phyloP scores from a whole-genome alignment of 768 basidiomycete genomes.

The Rhodotorula graminis region DNA sequence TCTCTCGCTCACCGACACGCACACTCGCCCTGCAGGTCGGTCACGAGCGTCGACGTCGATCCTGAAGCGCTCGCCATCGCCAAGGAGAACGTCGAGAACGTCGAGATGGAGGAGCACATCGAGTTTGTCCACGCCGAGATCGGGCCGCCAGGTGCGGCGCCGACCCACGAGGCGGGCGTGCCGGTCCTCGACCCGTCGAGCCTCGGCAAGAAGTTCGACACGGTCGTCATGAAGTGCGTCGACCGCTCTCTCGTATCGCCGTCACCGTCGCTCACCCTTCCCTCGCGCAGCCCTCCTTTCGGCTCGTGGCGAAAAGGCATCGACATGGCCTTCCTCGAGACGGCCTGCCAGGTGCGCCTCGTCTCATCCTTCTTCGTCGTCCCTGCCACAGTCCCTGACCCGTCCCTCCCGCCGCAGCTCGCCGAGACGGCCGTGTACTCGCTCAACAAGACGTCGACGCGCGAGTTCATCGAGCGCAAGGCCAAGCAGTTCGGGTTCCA shows the following conservation, averaged over 20 bases:
- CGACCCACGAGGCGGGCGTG: not conserved
- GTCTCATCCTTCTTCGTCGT: not conserved
- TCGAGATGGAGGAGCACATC: slow-evolving; percentile 42
- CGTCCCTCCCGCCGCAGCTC: slow-evolving; percentile 12
- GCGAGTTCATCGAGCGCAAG: slow-evolving; percentile 35
- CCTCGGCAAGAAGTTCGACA: slow-evolving; percentile 11
- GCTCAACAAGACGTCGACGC: slow-evolving; percentile 39
- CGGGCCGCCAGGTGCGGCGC: not conserved
- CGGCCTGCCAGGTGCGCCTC: slow-evolving; percentile 35
- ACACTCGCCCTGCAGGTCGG: slow-evolving; percentile 21
- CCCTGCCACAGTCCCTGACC: no score
- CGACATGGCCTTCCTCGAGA: slow-evolving; percentile 43
- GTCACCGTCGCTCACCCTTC: not conserved
- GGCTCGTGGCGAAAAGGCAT: slow-evolving; percentile 42
- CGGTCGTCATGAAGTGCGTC: slow-evolving; percentile 38
- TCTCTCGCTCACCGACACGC: no score
- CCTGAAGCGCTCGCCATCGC: slow-evolving; percentile 38
- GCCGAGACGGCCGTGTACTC: slow-evolving; percentile 43
- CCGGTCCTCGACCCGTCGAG: slow-evolving; percentile 13
- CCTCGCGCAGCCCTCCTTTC: slow-evolving; percentile 32
- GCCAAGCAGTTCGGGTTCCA: slow-evolving; percentile 36
- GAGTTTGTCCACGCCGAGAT: slow-evolving; percentile 38
- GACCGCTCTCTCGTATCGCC: not conserved
- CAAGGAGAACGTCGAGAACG: slow-evolving; percentile 36
- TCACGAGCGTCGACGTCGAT: slow-evolving; percentile 41